phyloP scores from a whole-genome alignment of 257 asterid genomes.

The Solanum stenotomum region DNA sequence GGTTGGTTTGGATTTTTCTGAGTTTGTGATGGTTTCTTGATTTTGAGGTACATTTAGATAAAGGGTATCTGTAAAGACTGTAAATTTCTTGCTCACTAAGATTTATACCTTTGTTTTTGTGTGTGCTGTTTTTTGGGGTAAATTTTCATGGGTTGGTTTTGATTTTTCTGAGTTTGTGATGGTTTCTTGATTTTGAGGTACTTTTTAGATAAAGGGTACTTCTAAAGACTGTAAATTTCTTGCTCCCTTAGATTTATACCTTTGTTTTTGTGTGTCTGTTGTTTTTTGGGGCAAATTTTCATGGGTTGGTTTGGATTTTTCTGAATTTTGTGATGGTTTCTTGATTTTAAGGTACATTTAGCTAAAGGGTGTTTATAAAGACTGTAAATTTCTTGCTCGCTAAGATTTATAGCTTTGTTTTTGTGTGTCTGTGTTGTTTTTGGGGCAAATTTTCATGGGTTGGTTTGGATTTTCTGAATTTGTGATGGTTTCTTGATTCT shows the following conservation, averaged over 20 bases:
- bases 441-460: background rate
- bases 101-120: background rate
- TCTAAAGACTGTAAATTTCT: background rate
- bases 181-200: constrained; percentile 19
- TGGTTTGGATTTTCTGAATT: background rate
- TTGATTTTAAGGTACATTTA: constrained; percentile 37
- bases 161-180: background rate
- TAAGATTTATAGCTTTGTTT: background rate
- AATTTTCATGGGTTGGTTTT: background rate
- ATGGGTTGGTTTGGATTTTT: background rate
- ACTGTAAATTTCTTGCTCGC: background rate
- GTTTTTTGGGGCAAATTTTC: background rate
- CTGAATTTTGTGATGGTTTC: background rate
- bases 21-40: background rate
- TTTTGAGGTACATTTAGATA: constrained; percentile 48
- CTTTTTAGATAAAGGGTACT: background rate
- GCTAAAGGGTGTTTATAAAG: constrained; percentile 43
- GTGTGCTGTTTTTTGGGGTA: background rate
- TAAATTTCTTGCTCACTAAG: background rate
- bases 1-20: background rate
- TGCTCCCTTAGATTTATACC: background rate
- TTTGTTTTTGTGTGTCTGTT: background rate
- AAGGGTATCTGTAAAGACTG: constrained; percentile 32
- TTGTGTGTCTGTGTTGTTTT: background rate
- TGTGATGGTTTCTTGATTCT: background rate